Evolutionary conservation across 331 rosid species (phyloP).

Genomic region (Cydonia oblonga): DNA sequence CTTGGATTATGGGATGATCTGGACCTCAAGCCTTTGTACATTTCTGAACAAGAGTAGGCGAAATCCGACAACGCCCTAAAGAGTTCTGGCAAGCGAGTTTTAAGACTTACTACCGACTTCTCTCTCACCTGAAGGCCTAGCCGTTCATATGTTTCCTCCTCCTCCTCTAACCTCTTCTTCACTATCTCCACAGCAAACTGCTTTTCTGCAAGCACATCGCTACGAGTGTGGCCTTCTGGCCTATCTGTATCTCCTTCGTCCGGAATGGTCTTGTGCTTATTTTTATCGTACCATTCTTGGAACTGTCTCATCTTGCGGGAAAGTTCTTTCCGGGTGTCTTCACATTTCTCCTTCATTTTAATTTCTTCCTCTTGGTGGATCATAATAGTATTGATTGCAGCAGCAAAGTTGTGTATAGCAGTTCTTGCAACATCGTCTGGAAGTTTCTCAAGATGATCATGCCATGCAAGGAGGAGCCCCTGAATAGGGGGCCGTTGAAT

Average conservation of each 20-base stretch:
- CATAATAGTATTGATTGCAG: slow-evolving; percentile 42
- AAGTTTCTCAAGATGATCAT: slow-evolving; percentile 66
- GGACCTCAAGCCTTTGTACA: slow-evolving; percentile 38
- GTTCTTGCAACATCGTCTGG: slow-evolving; percentile 67
- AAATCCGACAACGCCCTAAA: slow-evolving; percentile 58
- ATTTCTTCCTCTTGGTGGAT: slow-evolving; percentile 61
- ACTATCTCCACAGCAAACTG: slow-evolving; percentile 43
- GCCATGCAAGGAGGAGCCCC: slow-evolving; percentile 60
- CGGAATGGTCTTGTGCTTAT: slow-evolving; percentile 39
- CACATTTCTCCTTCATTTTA: slow-evolving; percentile 52
- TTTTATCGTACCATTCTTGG: slow-evolving; percentile 69
- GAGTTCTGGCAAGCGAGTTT: slow-evolving; percentile 70
- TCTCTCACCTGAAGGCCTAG: slow-evolving; percentile 69
- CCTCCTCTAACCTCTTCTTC: slow-evolving; percentile 59
- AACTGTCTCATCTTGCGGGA: slow-evolving; percentile 55
- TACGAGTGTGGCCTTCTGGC: slow-evolving; percentile 24
- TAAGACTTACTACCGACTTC: slow-evolving; percentile 59
- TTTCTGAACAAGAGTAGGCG: slow-evolving; percentile 36
- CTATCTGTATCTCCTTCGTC: slow-evolving; percentile 35
- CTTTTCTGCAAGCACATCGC: slow-evolving; percentile 40
- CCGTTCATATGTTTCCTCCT: slow-evolving; percentile 44
- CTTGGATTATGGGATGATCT: slow-evolving; percentile 24
- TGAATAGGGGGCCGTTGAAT: slow-evolving; percentile 53
- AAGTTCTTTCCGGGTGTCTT: slow-evolving; percentile 68
- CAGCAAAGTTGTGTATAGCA: slow-evolving; percentile 59